Evolutionary conservation across 805 yeast genomes (phyloP), one percentile per base, ranked within the genome.

Genomic region (Blastobotrys mokoenaii): DNA sequence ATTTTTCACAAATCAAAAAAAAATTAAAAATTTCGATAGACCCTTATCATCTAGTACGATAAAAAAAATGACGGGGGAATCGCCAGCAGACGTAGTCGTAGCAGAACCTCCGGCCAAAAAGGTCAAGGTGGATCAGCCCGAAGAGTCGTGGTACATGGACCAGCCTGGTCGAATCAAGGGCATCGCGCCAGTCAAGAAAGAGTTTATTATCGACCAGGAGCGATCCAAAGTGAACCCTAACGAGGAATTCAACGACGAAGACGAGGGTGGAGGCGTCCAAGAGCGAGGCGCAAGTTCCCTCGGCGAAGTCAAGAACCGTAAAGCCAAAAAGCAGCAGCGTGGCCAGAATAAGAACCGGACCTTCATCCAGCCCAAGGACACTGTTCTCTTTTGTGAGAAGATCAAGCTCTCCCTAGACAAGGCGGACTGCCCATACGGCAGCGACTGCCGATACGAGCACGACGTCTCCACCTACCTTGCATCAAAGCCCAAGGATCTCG

Each of bases 281-380:
- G 52, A 49, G 5, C 44, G 53, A 45, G 66, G 69, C 29, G 76
- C 68, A 40, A 76, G 70, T 38, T 74, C 71, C 9, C 74, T 68
- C 45, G 75, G 73, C 37, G 74, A 66, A 46, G 61, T 69, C 29
- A 59, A 63, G 43, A 62, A 62, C 20, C 69, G 68, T 62, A 80
- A 73, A 55, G 69, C 62, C 40, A 61, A 62, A 20, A 70, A 68
- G 65, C 80, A 75, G 58, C 68, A 69, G 42, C 69, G 86, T 48
- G 96, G 96, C 0, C 96, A 87, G 66, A 87, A 87, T 64, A 86
- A 87, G 62, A 77, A 77, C 48, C 72, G 97, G 56, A 89, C 84
- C 51, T 71, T 85, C 52, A 76, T 72, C 47, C 95, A 86, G 60
- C 69, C 66, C 2, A 78, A 73, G 43, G 95, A 83, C 48, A 72